Evolutionary conservation across 208 protist species (phyloP).

Genomic region (Leishmania aethiopica): DNA sequence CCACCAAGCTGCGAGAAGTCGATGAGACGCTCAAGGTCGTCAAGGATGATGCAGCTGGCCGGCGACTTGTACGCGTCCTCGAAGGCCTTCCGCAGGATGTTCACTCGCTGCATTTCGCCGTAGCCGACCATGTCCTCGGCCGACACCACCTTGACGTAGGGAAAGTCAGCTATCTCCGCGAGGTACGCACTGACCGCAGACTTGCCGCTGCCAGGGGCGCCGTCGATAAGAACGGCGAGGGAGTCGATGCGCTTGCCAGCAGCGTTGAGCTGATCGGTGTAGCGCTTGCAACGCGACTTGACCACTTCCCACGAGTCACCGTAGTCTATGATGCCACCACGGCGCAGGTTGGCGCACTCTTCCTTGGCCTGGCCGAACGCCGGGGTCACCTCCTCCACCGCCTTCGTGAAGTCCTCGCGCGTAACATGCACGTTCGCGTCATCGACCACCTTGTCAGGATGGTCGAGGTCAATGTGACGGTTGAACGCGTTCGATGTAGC

Average conservation of each 20-base stretch:
- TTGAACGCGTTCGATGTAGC: slow-evolving; percentile 92
- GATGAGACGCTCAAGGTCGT: slow-evolving; percentile 97
- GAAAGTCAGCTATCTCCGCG: slow-evolving; percentile 91
- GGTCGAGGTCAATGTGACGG: slow-evolving; percentile 87
- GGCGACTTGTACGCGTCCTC: slow-evolving; percentile 99
- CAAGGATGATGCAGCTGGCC: slow-evolving; percentile 96
- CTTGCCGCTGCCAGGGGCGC: slow-evolving; percentile 93
- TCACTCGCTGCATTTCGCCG: slow-evolving; percentile 87
- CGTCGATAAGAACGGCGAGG: slow-evolving; percentile 95
- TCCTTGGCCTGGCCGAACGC: slow-evolving; percentile 97
- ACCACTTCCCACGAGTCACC: slow-evolving; percentile 80
- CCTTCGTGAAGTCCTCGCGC: slow-evolving; percentile 72
- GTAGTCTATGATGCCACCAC: slow-evolving; percentile 96
- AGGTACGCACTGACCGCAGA: slow-evolving; percentile 96
- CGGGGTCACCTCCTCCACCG: slow-evolving; percentile 93
- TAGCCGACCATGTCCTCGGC: slow-evolving; percentile 94
- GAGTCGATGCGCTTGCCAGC: slow-evolving; percentile 90
- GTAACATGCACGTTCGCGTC: slow-evolving; percentile 63
- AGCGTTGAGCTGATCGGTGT: slow-evolving; percentile 84
- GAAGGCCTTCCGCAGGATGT: slow-evolving; percentile 97
- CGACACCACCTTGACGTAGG: slow-evolving; percentile 98
- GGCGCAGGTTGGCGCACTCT: slow-evolving; percentile 84
- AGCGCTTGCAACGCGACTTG: slow-evolving; percentile 47
- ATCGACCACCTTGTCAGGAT: slow-evolving; percentile 68
- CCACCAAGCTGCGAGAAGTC: slow-evolving; percentile 98